Base-by-base conservation (phyloP, 2,329 filamentous ascomycete species). In the Penicillium sumatraense region DNA sequence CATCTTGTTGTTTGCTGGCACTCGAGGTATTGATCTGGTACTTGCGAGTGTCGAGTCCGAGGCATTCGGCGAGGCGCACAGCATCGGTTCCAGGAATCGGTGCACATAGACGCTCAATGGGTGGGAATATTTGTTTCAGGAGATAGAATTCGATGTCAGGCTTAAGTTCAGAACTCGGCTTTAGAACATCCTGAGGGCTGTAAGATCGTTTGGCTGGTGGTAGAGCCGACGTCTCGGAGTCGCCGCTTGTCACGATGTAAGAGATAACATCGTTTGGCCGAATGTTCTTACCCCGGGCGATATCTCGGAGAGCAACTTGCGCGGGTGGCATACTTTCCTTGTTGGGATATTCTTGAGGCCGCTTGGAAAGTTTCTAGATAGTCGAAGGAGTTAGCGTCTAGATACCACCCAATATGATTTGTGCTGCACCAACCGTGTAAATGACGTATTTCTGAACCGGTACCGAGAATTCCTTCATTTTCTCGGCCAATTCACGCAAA, bases 61-160 rank as follows among this genome's bases (percentile, higher is more conserved):
- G 85, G 72, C 95, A 96, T 71, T 97, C 93, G 2, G 95, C 95
- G 9, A 99, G 83, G 61, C 93, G 88, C 1, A 91, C 86, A 7
- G 93, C 89, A 60, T 96, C 96, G 1, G 95, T 99, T 56, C 95
- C 95, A 13, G 86, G 86, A 67, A 99, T 97, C 57, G 96, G 96
- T 58, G 93, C 95, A 72, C 95, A 99, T 20, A 99, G 87, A 82
- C 95, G 91, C 78, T 99, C 95, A 23, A 99, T 95, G 0, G 95
- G 95, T 10, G 95, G 95, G 76, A 99, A 91, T 56, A 99, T 97
- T 75, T 99, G 95, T 80, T 99, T 99, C 79, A 91, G 89, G 35
- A 99, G 86, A 74, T 99, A 99, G 85, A 93, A 98, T 71, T 99
- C 95, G n/a, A 97, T 85, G 69, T 99, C 95, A 2, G 93, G 91